Conservation (phyloP, 306 rosid species). For the Pyrus communis region DNA sequence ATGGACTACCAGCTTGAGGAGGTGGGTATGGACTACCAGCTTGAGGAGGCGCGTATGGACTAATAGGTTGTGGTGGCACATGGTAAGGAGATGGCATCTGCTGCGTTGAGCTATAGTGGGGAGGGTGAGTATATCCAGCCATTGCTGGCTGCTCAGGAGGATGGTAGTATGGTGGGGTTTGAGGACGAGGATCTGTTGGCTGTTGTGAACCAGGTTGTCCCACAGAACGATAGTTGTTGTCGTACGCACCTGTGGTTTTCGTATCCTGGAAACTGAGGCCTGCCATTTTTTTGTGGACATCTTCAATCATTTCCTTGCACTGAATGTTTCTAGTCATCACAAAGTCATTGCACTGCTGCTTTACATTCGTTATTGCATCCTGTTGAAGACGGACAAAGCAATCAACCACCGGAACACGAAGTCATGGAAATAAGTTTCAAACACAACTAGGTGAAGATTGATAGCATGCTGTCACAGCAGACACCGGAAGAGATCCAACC, state of each 20-base stretch:
- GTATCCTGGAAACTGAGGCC: slow-evolving; percentile 85
- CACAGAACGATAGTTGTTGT: slow-evolving; percentile 41
- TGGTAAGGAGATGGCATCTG: slow-evolving; percentile 65
- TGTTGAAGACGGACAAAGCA: slow-evolving; percentile 9
- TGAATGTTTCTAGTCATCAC: slow-evolving; percentile 96
- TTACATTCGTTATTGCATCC: slow-evolving; percentile 91
- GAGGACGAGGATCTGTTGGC: slow-evolving; percentile 61
- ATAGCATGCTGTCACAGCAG: not conserved
- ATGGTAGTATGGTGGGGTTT: slow-evolving; percentile 60
- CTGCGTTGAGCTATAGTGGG: slow-evolving; percentile 52
- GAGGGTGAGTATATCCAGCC: slow-evolving; percentile 46
- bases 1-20: slow-evolving; percentile 40
- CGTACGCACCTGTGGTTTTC: slow-evolving; percentile 41
- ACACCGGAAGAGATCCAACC: not conserved
- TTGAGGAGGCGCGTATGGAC: slow-evolving; percentile 54
- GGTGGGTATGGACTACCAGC: slow-evolving; percentile 44
- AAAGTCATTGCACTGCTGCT: slow-evolving; percentile 95
- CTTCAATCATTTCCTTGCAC: slow-evolving; percentile 94
- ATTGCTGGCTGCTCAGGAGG: slow-evolving; percentile 58
- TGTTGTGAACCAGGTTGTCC: slow-evolving; percentile 45
- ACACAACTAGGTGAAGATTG: not conserved
- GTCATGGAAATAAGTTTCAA: not conserved
- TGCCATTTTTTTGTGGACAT: slow-evolving; percentile 83
- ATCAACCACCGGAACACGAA: not conserved
- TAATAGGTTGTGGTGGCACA: slow-evolving; percentile 39